Evolutionary conservation across 306 rosid genomes (phyloP).

Genomic region (Pachyrhizus erosus): DNA sequence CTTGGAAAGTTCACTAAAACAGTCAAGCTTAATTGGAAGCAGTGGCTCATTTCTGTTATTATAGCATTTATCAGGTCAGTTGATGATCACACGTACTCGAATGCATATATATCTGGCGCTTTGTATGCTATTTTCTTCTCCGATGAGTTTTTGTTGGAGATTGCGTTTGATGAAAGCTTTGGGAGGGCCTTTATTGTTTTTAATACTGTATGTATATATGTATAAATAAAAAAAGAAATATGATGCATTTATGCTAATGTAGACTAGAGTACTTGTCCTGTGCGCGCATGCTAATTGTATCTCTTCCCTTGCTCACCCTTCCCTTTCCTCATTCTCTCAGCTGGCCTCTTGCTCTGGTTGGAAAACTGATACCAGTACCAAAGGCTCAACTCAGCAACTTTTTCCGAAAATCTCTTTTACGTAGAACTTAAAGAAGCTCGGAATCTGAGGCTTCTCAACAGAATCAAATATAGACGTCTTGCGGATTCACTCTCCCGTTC

Average conservation of each 20-base stretch:
- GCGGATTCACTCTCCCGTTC: not conserved
- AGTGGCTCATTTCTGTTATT: conserved; percentile 73
- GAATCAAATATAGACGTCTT: not conserved
- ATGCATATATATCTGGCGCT: conserved; percentile 14
- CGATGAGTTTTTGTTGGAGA: not conserved
- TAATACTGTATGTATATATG: not conserved
- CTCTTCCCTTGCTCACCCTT: conserved; percentile 16
- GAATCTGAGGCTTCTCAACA: not conserved
- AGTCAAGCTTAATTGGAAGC: conserved; percentile 73
- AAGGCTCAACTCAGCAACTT: conserved; percentile 35
- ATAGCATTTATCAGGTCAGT: conserved; percentile 79
- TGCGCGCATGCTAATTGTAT: conserved; percentile 35
- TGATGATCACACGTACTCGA: not conserved
- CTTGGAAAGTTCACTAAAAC: conserved; percentile 80
- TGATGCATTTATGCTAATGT: not conserved
- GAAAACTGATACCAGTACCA: conserved; percentile 80
- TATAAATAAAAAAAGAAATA: not conserved
- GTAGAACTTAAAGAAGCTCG: conserved; percentile 24
- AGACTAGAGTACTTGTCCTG: not conserved
- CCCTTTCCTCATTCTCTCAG: conserved; percentile 48
- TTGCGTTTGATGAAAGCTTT: not conserved
- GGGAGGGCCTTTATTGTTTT: not conserved
- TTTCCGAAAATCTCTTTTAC: conserved; percentile 23
- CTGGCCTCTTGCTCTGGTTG: conserved; percentile 92
- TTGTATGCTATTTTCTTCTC: not conserved